Base-by-base conservation (phyloP, 2,329 filamentous ascomycete species). In the Epichloe coenophiala region DNA sequence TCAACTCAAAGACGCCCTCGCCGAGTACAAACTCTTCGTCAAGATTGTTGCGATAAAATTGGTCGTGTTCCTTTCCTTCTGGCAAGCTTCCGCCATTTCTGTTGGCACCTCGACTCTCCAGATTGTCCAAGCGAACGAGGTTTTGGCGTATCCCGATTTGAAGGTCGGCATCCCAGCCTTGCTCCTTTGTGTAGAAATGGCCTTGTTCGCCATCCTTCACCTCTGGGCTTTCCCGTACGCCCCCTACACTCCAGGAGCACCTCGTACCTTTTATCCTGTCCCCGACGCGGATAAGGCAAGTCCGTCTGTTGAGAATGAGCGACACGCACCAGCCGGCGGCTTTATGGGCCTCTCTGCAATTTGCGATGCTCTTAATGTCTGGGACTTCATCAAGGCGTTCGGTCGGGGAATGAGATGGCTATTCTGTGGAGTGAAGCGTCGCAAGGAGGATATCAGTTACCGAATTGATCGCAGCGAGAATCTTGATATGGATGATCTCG, bases 61-160 rank as follows among this genome's bases (percentile, higher is more conserved):
- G 31, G 88, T 94, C 61, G 88, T 95, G 60, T 95, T 95, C 72
- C 76, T 95, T 57, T 89, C 84, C 37, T 94, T 94, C 66, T 95
- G 88, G 88, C 88, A 95, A 68, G 74, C 65, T 3, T 68, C 71
- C 4, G 66, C 71, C 55, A 75, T 77, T 54, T 75, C 72, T 5
- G 57, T 77, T 37, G 73, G 67, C 54, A 76, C 73, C 0, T 79
- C 79, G 0, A 74, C 75, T 4, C 75, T 85, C 4, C 74, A 82
- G 15, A 71, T 93, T 47, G 77, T 77, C 36, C 67, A 81, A 54
- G 65, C 84, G 1, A 83, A 75, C 42, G 65, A 73, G 1, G 74
- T 75, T 36, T 66, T 95, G 12, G 78, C 80, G 35, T 83, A 83
- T 41, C 82, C 83, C 1, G 88, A 95, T 63, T 74, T 94, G 59